Conservation (phyloP, 2,329 filamentous ascomycete species). For the Aspergillus fumigatus region DNA sequence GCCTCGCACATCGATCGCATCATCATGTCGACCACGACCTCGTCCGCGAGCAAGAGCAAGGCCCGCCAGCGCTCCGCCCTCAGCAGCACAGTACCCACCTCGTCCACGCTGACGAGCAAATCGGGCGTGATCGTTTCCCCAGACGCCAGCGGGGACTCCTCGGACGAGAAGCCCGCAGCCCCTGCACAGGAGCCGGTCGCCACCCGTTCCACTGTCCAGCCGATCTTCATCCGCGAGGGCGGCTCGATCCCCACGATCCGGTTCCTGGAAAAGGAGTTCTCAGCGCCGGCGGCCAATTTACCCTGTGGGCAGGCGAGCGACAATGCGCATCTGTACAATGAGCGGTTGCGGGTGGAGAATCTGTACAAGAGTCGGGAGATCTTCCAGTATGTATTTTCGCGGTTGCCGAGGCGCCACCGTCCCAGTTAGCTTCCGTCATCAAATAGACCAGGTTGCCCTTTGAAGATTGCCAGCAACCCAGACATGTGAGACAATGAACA, state of each 20-base stretch:
- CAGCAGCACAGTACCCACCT: slow-evolving; percentile 30
- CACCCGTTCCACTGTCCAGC: slow-evolving; percentile 33
- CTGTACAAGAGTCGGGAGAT: slow-evolving; percentile 89
- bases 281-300: slow-evolving; percentile 82
- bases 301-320: slow-evolving; percentile 95
- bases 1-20: slow-evolving; percentile 38
- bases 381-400: slow-evolving; percentile 77
- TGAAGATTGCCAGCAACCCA: too few species aligned
- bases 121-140: slow-evolving; percentile 8
- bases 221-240: slow-evolving; percentile 91
- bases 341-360: slow-evolving; percentile 83
- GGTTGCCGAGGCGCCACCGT: slow-evolving; percentile 42
- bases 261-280: slow-evolving; percentile 91
- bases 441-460: too few species aligned
- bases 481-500: too few species aligned
- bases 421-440: too few species aligned
- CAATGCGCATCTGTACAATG: slow-evolving; percentile 89
- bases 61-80: slow-evolving; percentile 24
- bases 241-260: slow-evolving; percentile 92
- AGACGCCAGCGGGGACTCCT: slow-evolving; percentile 1
- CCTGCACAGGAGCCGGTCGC: not conserved
- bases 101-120: slow-evolving; percentile 36
- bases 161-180: not conserved
- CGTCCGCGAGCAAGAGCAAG: slow-evolving; percentile 25
- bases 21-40: slow-evolving; percentile 36